phyloP scores from a whole-genome alignment of 345 rosid genomes.

The Gossypium turneri region DNA sequence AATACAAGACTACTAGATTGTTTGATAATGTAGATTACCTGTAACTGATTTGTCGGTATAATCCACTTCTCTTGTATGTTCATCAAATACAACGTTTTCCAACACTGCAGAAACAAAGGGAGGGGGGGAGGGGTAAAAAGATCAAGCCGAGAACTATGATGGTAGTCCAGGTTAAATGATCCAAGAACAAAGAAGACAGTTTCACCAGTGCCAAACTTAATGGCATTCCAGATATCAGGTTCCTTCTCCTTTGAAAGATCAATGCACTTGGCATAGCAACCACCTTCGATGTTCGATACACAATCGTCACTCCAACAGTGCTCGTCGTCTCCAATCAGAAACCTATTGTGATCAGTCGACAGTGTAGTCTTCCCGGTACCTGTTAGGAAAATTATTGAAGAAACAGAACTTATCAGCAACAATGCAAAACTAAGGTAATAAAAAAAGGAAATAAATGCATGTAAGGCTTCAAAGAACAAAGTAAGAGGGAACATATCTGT shows the following conservation, averaged over 20 bases:
- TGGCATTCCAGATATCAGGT: slow-evolving; percentile 95
- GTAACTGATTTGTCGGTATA: slow-evolving; percentile 84
- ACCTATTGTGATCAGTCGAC: slow-evolving; percentile 92
- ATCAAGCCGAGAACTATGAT: slow-evolving; percentile 13
- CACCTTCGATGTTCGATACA: slow-evolving; percentile 98
- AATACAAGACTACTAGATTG: background rate
- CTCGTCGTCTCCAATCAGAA: slow-evolving; percentile 93
- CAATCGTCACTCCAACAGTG: slow-evolving; percentile 94
- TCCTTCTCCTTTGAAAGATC: slow-evolving; percentile 91
- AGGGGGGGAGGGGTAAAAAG: background rate
- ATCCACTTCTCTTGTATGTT: slow-evolving; percentile 84
- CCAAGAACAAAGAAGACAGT: background rate
- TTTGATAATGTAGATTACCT: slow-evolving; percentile 33
- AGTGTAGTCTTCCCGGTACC: slow-evolving; percentile 93
- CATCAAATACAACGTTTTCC: slow-evolving; percentile 96
- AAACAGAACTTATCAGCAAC: slow-evolving; percentile 4
- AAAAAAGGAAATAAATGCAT: background rate
- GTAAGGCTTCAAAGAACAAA: slow-evolving; percentile 32
- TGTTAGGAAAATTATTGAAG: slow-evolving; percentile 19
- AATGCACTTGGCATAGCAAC: slow-evolving; percentile 96
- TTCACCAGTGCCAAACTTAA: slow-evolving; percentile 60
- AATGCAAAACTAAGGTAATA: background rate
- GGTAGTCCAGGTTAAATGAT: background rate
- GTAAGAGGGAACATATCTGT: slow-evolving; percentile 2
- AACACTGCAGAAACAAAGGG: slow-evolving; percentile 45